Evolutionary conservation across 2,329 filamentous ascomycete genomes (phyloP).

Genomic region (Botrytis byssoidea): DNA sequence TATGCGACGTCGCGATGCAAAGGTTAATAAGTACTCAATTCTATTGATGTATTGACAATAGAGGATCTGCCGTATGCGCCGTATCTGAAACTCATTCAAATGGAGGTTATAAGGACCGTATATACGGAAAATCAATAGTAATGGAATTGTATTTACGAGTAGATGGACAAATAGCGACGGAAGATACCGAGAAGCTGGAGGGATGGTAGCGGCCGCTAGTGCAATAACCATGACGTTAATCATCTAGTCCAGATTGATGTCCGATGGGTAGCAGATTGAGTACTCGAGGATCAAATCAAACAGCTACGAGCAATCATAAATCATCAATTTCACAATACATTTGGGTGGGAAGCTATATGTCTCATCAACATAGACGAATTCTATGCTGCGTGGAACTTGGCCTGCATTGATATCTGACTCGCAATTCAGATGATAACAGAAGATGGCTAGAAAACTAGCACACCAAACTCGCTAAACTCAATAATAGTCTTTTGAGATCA

Average conservation of each 20-base stretch:
- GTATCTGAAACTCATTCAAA: neutral
- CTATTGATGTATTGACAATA: neutral
- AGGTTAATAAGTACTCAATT: neutral
- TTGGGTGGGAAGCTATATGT: neutral
- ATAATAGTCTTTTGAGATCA: no score
- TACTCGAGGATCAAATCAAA: neutral
- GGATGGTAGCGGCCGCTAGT: constrained; percentile 10
- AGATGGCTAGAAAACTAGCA: neutral
- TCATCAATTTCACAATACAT: no score
- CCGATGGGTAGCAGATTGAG: neutral
- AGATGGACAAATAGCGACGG: neutral
- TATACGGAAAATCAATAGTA: neutral
- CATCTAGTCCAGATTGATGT: neutral
- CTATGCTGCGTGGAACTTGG: neutral
- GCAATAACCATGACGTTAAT: neutral
- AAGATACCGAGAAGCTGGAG: constrained; percentile 8
- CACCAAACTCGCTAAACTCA: no score
- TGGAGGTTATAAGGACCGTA: neutral
- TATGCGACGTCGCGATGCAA: neutral
- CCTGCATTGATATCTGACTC: neutral
- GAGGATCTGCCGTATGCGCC: neutral
- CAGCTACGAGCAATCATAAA: no score
- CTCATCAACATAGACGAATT: no score
- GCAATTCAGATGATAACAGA: neutral
- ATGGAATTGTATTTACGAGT: neutral